Conservation (phyloP, 768 basidiomycete species). For the Coprinopsis sp. region DNA sequence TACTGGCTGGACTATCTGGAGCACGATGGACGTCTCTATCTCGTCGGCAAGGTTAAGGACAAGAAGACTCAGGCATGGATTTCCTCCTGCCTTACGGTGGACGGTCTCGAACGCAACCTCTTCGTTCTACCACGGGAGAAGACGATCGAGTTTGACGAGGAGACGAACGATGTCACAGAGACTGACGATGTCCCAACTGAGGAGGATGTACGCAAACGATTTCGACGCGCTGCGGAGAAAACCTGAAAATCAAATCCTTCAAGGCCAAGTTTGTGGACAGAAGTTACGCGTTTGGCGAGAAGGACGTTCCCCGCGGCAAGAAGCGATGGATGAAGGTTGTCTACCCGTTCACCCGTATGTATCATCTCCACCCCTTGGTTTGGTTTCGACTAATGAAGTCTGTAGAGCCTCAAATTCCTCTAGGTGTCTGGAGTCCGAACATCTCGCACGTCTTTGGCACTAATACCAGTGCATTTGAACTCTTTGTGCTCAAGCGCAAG, state of each 20-base stretch:
- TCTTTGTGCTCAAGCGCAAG: constrained; percentile 90
- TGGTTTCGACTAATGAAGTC: constrained; percentile 5
- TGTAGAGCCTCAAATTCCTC: constrained; percentile 70
- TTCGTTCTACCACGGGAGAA: constrained; percentile 79
- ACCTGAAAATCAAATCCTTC: constrained; percentile 70
- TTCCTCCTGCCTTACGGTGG: constrained; percentile 83
- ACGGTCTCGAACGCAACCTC: constrained; percentile 84
- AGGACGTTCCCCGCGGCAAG: constrained; percentile 74
- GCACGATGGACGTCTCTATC: constrained; percentile 75
- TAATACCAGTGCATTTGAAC: constrained; percentile 88
- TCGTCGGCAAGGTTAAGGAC: constrained; percentile 89
- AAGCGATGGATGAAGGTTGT: constrained; percentile 90
- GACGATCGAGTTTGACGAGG: constrained; percentile 52
- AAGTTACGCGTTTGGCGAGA: constrained; percentile 89
- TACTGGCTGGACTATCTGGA: constrained; percentile 98
- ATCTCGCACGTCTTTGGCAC: constrained; percentile 89
- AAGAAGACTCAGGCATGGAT: constrained; percentile 63
- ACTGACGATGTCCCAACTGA: constrained; percentile 71
- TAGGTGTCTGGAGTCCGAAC: constrained; percentile 71
- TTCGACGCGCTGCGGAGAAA: constrained; percentile 75
- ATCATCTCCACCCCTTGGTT: background rate
- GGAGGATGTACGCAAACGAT: constrained; percentile 73
- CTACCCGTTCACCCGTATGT: constrained; percentile 80
- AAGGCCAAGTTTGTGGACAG: constrained; percentile 82
- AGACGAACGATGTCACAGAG: constrained; percentile 52